A percentile compares a stretch with the other conserved stretches of the same genome.
Conservation (phyloP, 2,329 filamentous ascomycete species). For the Venturiaceae sp. region DNA sequence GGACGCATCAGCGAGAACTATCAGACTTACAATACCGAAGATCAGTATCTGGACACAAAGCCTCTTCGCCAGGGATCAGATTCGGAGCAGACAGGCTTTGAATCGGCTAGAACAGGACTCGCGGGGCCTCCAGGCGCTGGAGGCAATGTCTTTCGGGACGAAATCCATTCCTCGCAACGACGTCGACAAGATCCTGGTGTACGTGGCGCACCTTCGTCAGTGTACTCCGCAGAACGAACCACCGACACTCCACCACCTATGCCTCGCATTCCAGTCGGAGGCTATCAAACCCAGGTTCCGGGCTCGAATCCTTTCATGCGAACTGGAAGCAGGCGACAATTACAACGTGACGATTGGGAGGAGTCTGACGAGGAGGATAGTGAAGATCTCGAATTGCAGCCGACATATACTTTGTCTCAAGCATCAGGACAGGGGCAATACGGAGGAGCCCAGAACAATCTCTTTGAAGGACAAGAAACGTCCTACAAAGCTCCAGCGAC, state of each 20-base stretch:
- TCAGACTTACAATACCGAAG: background rate
- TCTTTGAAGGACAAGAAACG: background rate
- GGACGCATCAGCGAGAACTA: conserved; percentile 5
- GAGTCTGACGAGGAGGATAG: conserved; percentile 5
- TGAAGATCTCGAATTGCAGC: conserved; percentile 7
- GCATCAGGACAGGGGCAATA: background rate
- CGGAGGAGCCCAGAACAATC: background rate
- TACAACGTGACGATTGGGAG: conserved; percentile 6
- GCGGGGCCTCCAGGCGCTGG: background rate
- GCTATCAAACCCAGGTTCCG: background rate
- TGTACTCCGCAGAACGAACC: background rate
- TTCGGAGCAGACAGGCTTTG: background rate
- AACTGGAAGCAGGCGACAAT: background rate
- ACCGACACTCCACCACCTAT: background rate
- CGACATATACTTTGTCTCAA: background rate
- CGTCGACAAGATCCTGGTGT: background rate
- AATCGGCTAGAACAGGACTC: background rate
- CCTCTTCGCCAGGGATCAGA: background rate
- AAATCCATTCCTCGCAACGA: background rate
- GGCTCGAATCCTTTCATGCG: background rate
- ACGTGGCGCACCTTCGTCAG: background rate
- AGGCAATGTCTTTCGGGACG: conserved; percentile 4
- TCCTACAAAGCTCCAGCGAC: background rate
- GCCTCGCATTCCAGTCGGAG: background rate
- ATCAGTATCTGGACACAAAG: background rate